Conservation (phyloP, 257 asterid genomes). For the Ajuga chamaepitys region DNA sequence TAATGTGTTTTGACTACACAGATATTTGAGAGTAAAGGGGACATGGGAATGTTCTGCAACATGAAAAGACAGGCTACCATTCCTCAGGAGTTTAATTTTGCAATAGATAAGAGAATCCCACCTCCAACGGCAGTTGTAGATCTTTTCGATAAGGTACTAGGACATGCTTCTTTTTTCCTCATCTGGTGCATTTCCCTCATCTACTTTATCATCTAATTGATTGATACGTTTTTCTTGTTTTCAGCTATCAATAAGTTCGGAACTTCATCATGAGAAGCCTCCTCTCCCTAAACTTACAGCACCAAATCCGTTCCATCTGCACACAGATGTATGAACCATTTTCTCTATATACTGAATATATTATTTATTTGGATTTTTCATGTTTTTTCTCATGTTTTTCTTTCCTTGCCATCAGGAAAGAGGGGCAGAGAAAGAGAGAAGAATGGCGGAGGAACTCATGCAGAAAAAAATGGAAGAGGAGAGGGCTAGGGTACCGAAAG, state of each 20-base stretch:
- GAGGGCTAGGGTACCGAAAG: slow-evolving; percentile 69
- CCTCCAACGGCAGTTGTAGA: slow-evolving; percentile 62
- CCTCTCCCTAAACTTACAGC: slow-evolving; percentile 53
- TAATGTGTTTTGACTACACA: slow-evolving; percentile 13
- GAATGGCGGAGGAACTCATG: slow-evolving; percentile 45
- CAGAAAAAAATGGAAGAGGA: slow-evolving; percentile 80
- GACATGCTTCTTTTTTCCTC: background rate
- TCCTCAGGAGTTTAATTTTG: slow-evolving; percentile 87
- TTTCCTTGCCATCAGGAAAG: slow-evolving; percentile 47
- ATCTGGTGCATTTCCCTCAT: background rate
- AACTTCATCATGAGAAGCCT: slow-evolving; percentile 53
- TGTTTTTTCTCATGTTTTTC: slow-evolving; percentile 8
- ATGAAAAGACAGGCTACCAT: slow-evolving; percentile 69
- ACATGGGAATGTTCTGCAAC: slow-evolving; percentile 67
- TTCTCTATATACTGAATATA: background rate
- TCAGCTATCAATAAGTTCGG: slow-evolving; percentile 79
- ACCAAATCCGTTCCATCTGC: slow-evolving; percentile 85
- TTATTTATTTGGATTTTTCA: no score
- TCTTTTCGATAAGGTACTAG: slow-evolving; percentile 65
- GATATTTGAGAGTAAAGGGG: slow-evolving; percentile 97
- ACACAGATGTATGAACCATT: slow-evolving; percentile 55
- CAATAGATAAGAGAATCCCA: slow-evolving; percentile 75
- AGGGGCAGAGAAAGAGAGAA: slow-evolving; percentile 81
- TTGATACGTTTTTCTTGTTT: background rate
- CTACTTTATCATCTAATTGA: background rate